These are phyloP conservation scores for Nyssa sinensis DNA, from an alignment of 148 eudicot genomes.

Conservation along the genomic window DNA sequence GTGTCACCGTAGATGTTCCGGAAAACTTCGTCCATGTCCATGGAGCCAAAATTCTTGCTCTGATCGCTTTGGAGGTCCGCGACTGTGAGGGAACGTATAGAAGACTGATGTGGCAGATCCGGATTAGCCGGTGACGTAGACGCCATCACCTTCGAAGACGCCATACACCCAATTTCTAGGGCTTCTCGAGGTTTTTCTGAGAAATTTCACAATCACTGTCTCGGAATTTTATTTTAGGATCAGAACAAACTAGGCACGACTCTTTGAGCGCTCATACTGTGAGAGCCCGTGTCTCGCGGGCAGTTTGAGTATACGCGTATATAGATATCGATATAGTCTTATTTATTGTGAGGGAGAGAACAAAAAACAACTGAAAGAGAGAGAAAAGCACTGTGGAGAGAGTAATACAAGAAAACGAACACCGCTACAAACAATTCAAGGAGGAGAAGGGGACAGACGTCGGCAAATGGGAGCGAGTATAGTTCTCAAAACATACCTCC, in stretches of 20 bases:
- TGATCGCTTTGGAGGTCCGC: constrained; percentile 20
- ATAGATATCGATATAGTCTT: too few species aligned
- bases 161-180: constrained; percentile 28
- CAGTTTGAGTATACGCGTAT: too few species aligned
- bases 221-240: background rate
- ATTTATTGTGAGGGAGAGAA: background rate
- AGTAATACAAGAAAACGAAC: too few species aligned
- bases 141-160: constrained; percentile 59
- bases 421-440: too few species aligned
- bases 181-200: constrained; percentile 4
- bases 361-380: background rate
- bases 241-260: background rate
- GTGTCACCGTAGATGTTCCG: constrained; percentile 47
- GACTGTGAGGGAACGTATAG: constrained; percentile 14
- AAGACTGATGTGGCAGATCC: constrained; percentile 48
- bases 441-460: too few species aligned
- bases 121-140: constrained; percentile 42
- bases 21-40: constrained; percentile 59
- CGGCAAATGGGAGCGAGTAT: too few species aligned
- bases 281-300: constrained; percentile 8
- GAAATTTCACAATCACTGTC: too few species aligned
- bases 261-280: background rate
- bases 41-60: constrained; percentile 28
- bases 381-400: background rate
- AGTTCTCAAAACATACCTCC: too few species aligned